Conservation (phyloP, 805 yeast genomes). For the Candida boidinii region DNA sequence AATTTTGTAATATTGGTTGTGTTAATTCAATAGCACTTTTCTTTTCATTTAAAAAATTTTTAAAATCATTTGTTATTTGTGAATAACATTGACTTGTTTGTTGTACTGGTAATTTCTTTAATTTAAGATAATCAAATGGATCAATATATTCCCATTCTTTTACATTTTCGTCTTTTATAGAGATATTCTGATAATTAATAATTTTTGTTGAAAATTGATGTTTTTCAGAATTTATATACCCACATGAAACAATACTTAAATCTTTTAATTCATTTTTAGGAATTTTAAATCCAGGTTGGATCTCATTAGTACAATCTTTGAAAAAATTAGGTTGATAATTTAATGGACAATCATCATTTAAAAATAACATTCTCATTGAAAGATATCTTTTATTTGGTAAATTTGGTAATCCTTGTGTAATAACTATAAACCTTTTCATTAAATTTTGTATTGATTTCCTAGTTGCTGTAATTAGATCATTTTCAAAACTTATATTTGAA, state of each 20-base stretch:
- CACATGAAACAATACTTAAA: constrained; percentile 15
- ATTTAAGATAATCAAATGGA: constrained; percentile 14
- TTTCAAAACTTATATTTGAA: constrained; percentile 14
- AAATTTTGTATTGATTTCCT: constrained; percentile 38
- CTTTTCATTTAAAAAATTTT: not conserved
- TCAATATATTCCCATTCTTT: constrained; percentile 22
- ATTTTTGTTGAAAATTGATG: constrained; percentile 12
- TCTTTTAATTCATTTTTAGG: constrained; percentile 18
- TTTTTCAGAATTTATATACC: constrained; percentile 14
- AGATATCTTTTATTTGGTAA: constrained; percentile 39
- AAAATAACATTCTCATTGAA: constrained; percentile 39
- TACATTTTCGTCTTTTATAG: constrained; percentile 29
- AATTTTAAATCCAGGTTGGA: constrained; percentile 29
- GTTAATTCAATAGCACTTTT: constrained; percentile 1
- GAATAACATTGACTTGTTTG: constrained; percentile 3
- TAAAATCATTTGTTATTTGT: constrained; percentile 7
- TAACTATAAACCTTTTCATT: constrained; percentile 41
- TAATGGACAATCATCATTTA: constrained; percentile 37
- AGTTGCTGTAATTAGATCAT: constrained; percentile 19
- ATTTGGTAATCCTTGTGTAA: constrained; percentile 46
- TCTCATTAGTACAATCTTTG: constrained; percentile 24
- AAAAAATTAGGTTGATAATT: constrained; percentile 39
- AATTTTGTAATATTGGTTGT: not conserved
- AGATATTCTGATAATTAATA: constrained; percentile 18
- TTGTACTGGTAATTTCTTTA: not conserved